A percentile compares a stretch with the other conserved stretches of the same genome.
Conservation (phyloP, 179 eudicot species). For the Camellia oleifera region DNA sequence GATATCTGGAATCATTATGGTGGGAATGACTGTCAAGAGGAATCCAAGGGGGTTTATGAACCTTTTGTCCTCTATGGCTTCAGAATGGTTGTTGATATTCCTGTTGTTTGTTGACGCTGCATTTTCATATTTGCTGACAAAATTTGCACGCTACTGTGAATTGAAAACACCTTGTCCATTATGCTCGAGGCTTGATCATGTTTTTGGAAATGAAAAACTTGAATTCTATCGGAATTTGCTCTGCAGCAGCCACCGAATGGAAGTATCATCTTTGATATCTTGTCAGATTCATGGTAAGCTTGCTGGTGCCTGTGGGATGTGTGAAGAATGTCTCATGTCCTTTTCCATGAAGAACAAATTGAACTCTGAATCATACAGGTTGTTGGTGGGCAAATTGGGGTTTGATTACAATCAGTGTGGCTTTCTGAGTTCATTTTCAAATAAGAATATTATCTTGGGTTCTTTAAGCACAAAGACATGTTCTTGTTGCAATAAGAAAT, state of each 20-base stretch:
- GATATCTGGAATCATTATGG: slow-evolving; percentile 10
- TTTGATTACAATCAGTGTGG: slow-evolving; percentile 33
- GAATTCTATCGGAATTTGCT: slow-evolving; percentile 43
- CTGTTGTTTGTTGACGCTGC: slow-evolving; percentile 64
- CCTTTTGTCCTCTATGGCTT: slow-evolving; percentile 47
- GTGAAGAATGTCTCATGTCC: slow-evolving; percentile 73
- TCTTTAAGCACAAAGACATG: slow-evolving; percentile 43
- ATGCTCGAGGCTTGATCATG: slow-evolving; percentile 75
- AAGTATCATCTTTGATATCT: slow-evolving; percentile 59
- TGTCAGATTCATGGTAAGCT: slow-evolving; percentile 64
- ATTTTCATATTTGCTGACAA: slow-evolving; percentile 53
- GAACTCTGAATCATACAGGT: slow-evolving; percentile 46
- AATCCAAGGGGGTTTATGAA: slow-evolving; percentile 35
- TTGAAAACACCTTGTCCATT: slow-evolving; percentile 62
- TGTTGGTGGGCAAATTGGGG: slow-evolving; percentile 53
- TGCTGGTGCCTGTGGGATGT: slow-evolving; percentile 55
- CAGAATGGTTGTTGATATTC: slow-evolving; percentile 80
- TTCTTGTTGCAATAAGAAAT: slow-evolving; percentile 61
- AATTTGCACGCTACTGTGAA: slow-evolving; percentile 62
- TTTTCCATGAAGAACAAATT: slow-evolving; percentile 36
- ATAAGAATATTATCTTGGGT: slow-evolving; percentile 32
- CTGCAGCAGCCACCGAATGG: slow-evolving; percentile 55
- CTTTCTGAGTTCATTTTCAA: slow-evolving; percentile 31
- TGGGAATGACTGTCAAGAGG: slow-evolving; percentile 39
- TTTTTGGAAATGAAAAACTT: slow-evolving; percentile 45